Base-by-base conservation (phyloP, 345 rosid species). In the Linum trigynum region DNA sequence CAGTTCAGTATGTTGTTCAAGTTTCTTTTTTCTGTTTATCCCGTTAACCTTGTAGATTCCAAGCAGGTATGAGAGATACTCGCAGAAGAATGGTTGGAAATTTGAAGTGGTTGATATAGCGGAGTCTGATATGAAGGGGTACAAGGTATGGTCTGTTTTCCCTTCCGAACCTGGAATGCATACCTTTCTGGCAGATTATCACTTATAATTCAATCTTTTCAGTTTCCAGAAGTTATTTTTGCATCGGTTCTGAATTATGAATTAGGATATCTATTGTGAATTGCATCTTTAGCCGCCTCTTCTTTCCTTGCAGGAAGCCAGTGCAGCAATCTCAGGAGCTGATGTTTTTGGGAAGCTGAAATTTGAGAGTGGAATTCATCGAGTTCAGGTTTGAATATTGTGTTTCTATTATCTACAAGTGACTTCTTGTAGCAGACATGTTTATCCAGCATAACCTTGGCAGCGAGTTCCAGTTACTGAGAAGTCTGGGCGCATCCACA, bases 401-500 rank as follows among this genome's bases (percentile, higher is more conserved):
- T 36, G 56, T 57, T 1, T 72, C 37, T 57, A 16, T 62, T 38
- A 56, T 51, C 38, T 36, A 23, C 57, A 45, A 57, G 41, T 38
- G 39, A 45, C 61, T 56, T 67, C 6, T 43, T 5, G 53, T 48
- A 51, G 65, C 65, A 38, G 67, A 63, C 61, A 58, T 75, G 59
- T 45, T 75, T 55, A 7, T 48, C 63, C 63, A 56, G 38, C 66
- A 76, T 74, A 48, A 36, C 59, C 57, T 76, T 68, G 63, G 80
- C 95, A 94, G 99, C 95, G 96, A 60, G 95, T 94, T 77, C 97
- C 97, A 41, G 83, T 85, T 39, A 94, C 97, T 0, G 99, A 94
- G 82, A 94, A 90, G 78, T 84, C 85, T 72, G 99, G 96, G 37
- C 82, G 92, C 37, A 80, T 94, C 74, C 97, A 88, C 79, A 90